Base-by-base conservation (phyloP, 345 rosid species). In the Euphorbia peplus region DNA sequence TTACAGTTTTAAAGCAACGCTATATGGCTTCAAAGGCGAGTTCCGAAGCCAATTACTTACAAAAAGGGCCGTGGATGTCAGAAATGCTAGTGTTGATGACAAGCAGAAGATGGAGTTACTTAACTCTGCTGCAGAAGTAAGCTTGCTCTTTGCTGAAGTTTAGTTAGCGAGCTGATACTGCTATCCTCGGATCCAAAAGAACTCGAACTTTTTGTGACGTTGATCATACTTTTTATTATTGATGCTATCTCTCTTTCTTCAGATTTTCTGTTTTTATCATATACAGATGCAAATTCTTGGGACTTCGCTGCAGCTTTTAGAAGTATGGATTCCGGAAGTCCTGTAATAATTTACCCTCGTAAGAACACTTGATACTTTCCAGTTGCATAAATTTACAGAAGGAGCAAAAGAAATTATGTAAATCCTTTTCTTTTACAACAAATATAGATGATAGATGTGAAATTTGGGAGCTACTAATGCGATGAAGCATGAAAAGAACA, bases 301-400 rank as follows among this genome's bases (percentile, higher is more conserved):
- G 97, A 95, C 75, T 87, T 92, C 0, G 56, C 61, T 71, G 87
- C 84, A 24, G 99, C 98, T 30, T 83, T 83, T 68, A 68, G 59
- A 28, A 91, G 95, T 62, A 91, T 84, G 14, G 75, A 64, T 22
- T 84, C 82, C 0, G 99, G 95, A 44, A 95, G 80, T 74, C 99
- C 98, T 93, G 83, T 59, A 56, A 79, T 48, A 42, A 35, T 73
- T 60, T 19, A 68, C 68, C 26, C 63, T 15, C 35, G 6, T 30
- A 35, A 15, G 19, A n/a, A 10, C 15, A 29, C 19, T n/a, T 5
- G 4, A 58, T 29, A 60, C 25, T 11, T 4, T 18, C 26, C n/a
- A 5, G 18, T 7, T 25, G n/a, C 16, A 59, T 8, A 26, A 15
- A 67, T 13, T 24, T 13, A 53, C 39, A 57, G 25, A 28, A 1